Conservation (phyloP, 1,139 yeast species). For the Magnusiomyces clavatus region DNA sequence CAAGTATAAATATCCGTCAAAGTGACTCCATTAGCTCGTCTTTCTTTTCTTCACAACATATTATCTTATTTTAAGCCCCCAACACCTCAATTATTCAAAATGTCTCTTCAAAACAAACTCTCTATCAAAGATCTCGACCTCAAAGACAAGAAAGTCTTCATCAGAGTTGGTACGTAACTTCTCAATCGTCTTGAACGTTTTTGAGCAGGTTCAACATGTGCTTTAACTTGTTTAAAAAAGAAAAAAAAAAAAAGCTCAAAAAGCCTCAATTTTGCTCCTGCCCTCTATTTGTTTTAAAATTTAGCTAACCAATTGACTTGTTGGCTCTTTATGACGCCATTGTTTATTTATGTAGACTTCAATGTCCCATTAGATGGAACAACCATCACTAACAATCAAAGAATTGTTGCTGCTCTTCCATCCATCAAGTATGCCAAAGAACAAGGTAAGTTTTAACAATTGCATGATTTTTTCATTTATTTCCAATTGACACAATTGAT, state of each 20-base stretch:
- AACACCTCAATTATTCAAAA: slow-evolving; percentile 24
- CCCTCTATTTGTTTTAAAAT: no score
- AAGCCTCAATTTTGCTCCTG: no score
- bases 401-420: slow-evolving; percentile 97
- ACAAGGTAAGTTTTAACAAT: slow-evolving; percentile 33
- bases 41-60: background rate
- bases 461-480: no score
- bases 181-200: background rate
- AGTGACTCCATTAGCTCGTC: background rate
- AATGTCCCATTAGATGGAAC: slow-evolving; percentile 95
- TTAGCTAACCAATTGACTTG: no score
- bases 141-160: slow-evolving; percentile 85
- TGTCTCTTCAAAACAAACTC: slow-evolving; percentile 89
- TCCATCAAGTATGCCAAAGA: slow-evolving; percentile 89
- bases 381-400: slow-evolving; percentile 95
- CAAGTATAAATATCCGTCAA: background rate
- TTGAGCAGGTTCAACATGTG: background rate
- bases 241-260: no score
- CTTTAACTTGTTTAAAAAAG: no score
- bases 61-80: background rate
- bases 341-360: slow-evolving; percentile 43
- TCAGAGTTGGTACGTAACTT: slow-evolving; percentile 58
- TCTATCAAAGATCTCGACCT: slow-evolving; percentile 85
- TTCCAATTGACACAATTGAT: no score
- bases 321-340: background rate